Base-by-base conservation (phyloP, 2,329 filamentous ascomycete genomes). In the Lasiodiplodia gonubiensis region DNA sequence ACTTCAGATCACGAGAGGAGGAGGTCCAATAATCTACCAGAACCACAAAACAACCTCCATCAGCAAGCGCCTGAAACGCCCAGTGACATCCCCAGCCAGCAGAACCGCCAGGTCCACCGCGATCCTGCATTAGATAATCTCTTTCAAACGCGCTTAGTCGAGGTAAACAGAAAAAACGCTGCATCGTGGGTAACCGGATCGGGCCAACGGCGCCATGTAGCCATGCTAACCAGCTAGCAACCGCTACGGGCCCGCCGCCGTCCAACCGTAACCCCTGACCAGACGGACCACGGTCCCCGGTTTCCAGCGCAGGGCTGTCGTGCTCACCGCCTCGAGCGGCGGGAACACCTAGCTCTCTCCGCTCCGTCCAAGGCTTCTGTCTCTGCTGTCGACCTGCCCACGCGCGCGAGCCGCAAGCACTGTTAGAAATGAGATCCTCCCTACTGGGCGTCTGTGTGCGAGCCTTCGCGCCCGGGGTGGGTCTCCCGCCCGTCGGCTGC, bases 181-280 rank as follows among this genome's bases (percentile, higher is more conserved):
- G 42, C 42, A 39, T 57, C 33, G 53, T 21, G 10, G 53, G 53
- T 25, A 35, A 33, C 59, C n/a, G 23, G 27, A 35, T 49, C 59
- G 39, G 57, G 21, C 8, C 10, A 11, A 48, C 21, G 39, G 42
- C 25, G 42, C 27, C 57, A 33, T 46, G 42, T 7, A 21, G 16
- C 18, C 42, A 18, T 46, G 42, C 42, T n/a, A 46, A 16, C 37
- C 14, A 49, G 57, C 57, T 21, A 59, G 25, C 21, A 27, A 11
- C 39, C 16, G 37, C 23, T 27, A 63, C 59, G 42, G 59, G 11
- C 59, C 59, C 42, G 42, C 59, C 59, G 59, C 21, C 25, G 42
- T 63, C 42, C 59, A 63, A 63, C 59, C 59, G 27, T 30, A n/a
- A 49, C 59, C 59, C 59, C 59, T 63, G 59, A 63, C 42, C 39